Evolutionary conservation across 257 asterid species (phyloP), one percentile per base, ranked within the genome.

Genomic region (Solanum virginianum): DNA sequence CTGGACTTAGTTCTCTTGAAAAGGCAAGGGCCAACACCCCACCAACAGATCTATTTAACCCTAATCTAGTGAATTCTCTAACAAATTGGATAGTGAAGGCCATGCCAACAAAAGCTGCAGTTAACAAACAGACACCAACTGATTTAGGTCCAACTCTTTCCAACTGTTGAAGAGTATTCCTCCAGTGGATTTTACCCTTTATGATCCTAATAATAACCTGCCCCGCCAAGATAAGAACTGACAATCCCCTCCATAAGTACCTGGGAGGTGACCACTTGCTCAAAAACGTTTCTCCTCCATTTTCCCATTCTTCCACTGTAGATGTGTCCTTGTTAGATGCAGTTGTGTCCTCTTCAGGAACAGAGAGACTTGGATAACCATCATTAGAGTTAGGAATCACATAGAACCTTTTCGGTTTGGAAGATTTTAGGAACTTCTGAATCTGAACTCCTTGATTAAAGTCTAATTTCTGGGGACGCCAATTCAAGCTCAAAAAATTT

Each of bases 41-140:
- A 63, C 99, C 99, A n/a, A 97, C 87, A 2, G 98, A 93, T 86
- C 99, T 88, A 85, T 93, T 96, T 77, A 96, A 90, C 13, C 99
- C 99, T 87, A 95, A 87, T 87, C 99, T 86, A 80, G 98, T 95
- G 85, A 96, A 96, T 74, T 96, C 99, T 85, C 99, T 87, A 36
- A 96, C 98, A 70, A 96, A 96, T 79, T 96, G 99, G 90, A 96
- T 95, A 2, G 98, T 94, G 91, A 96, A 95, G 85, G 99, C 99
- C 99, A 95, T 96, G 88, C 99, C 98, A 10, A 96, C 97, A 81
- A 96, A 95, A 32, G 99, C 98, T 6, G 99, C 88, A 24, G 98
- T 95, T 70, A 96, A 84, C 70, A 96, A 93, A 88, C 98, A 95
- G 63, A 96, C 99, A 13, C 98, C 98, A 9, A 94, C 97, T 9